Percentiles rank a stretch among this genome's conserved stretches.
These are phyloP conservation scores for Ophioceras dolichostomum DNA, from an alignment of 2,329 filamentous ascomycete species.

Conservation along the genomic window DNA sequence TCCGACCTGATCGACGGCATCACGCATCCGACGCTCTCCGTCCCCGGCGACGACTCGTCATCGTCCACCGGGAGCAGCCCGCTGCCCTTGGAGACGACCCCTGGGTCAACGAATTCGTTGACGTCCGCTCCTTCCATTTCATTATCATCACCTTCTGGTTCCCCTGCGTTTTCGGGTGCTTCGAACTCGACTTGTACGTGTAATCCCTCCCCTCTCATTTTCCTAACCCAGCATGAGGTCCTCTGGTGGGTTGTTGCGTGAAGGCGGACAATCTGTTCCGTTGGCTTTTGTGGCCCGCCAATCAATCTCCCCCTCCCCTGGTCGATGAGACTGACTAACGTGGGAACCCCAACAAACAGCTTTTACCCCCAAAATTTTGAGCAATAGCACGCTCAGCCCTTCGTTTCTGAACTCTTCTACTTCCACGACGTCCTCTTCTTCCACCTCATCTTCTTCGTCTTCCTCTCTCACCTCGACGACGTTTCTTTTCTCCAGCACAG, in stretches of 20 bases:
- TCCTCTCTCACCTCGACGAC: constrained; percentile 10
- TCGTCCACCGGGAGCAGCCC: constrained; percentile 6
- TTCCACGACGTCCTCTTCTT: constrained; percentile 15
- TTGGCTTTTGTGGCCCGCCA: too few species aligned
- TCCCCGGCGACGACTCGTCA: constrained; percentile 7
- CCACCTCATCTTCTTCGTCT: constrained; percentile 23
- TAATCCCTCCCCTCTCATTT: too few species aligned
- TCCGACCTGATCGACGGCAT: constrained; percentile 6
- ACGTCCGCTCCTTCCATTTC: constrained; percentile 18
- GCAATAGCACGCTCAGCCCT: constrained; percentile 10
- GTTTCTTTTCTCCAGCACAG: neutral
- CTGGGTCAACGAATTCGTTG: constrained; percentile 12
- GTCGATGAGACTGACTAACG: too few species aligned
- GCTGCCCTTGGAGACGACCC: constrained; percentile 7
- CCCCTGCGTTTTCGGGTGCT: constrained; percentile 6
- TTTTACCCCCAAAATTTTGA: constrained; percentile 9
- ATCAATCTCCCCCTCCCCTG: too few species aligned
- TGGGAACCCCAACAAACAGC: too few species aligned
- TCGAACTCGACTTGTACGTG: constrained; percentile 7
- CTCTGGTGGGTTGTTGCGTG: too few species aligned
- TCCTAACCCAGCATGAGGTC: too few species aligned
- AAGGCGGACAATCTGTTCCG: too few species aligned
- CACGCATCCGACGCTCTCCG: constrained; percentile 1
- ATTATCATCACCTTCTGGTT: constrained; percentile 8
- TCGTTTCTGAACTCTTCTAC: constrained; percentile 1